Evolutionary conservation across 208 protist species (phyloP), one percentile per base, ranked within the genome.

Genomic region (Trypanosoma mega): DNA sequence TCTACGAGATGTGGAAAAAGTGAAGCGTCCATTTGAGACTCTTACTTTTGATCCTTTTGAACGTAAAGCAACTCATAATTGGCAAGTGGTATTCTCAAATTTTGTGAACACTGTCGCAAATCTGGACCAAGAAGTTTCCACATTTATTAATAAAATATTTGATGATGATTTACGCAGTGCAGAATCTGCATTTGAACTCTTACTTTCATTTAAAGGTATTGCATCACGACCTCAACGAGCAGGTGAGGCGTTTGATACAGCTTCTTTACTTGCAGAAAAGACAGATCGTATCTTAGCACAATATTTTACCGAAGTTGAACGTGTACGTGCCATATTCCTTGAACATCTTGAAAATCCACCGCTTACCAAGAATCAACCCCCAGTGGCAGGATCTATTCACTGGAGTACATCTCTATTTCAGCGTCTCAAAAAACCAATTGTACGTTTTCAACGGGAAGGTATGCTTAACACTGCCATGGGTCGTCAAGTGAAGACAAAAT

Each of bases 101-200:
- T 99, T 99, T 69, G 66, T 97, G 14, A 92, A 85, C 24, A 87
- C 96, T 16, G 92, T 97, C 18, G 76, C 81, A 4, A 87, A 84
- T 43, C 95, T 99, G 29, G 96, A 99, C 48, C 88, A 94, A 43
- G 79, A 90, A 51, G 94, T 97, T 11, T 91, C 96, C 51, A 48
- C 80, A 29, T 98, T 99, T 68, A 99, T 99, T 76, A 96, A 99
- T 65, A 85, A 88, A 39, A 97, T 97, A 45, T 99, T 99, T 77
- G 94, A 98, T 68, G 87, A 97, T 34, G 96, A 99, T 68, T 82
- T 99, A 14, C 90, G 98, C 46, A 98, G 93, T 57, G 95, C 98
- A 7, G 97, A 99, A 74, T 97, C 90, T 7, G 97, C 97, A 7
- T 99, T 99, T 84, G 94, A 98, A 52, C 77, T 99, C 34, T 78